A percentile compares a stretch with the other conserved stretches of the same genome.
phyloP scores from a whole-genome alignment of 2,329 filamentous ascomycete genomes.

The Ceratocystis cubensis region DNA sequence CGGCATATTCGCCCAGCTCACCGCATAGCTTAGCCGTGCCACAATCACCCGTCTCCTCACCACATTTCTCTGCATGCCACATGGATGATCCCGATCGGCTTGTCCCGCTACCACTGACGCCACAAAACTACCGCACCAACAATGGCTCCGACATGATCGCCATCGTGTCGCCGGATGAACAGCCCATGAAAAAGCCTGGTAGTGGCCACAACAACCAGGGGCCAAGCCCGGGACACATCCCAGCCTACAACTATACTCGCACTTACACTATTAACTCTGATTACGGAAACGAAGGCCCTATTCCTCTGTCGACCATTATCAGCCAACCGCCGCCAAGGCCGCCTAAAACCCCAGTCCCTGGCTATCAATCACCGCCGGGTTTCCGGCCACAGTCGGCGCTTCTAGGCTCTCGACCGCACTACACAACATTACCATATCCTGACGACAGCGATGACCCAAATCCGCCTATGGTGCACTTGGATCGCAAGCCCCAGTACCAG shows the following conservation, averaged over 20 bases:
- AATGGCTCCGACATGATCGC: constrained; percentile 56
- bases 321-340: constrained; percentile 57
- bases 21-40: constrained; percentile 26
- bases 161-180: constrained; percentile 48
- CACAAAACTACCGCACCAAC: constrained; percentile 45
- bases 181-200: constrained; percentile 30
- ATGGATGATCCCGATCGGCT: constrained; percentile 40
- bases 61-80: constrained; percentile 25
- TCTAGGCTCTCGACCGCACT: not conserved
- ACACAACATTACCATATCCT: constrained; percentile 56
- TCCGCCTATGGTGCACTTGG: constrained; percentile 74
- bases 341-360: constrained; percentile 62
- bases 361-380: constrained; percentile 28
- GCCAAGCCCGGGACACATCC: constrained; percentile 23
- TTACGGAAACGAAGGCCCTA: constrained; percentile 11
- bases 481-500: constrained; percentile 65
- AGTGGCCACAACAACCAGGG: constrained; percentile 18
- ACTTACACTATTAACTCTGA: not conserved
- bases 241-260: not conserved
- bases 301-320: constrained; percentile 10
- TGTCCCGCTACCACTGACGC: constrained; percentile 44
- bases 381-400: constrained; percentile 25
- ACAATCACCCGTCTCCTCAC: constrained; percentile 27
- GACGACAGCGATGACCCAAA: constrained; percentile 57
- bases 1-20: constrained; percentile 25